phyloP scores from a whole-genome alignment of 2,329 filamentous ascomycete species.

The Colletotrichum scovillei region DNA sequence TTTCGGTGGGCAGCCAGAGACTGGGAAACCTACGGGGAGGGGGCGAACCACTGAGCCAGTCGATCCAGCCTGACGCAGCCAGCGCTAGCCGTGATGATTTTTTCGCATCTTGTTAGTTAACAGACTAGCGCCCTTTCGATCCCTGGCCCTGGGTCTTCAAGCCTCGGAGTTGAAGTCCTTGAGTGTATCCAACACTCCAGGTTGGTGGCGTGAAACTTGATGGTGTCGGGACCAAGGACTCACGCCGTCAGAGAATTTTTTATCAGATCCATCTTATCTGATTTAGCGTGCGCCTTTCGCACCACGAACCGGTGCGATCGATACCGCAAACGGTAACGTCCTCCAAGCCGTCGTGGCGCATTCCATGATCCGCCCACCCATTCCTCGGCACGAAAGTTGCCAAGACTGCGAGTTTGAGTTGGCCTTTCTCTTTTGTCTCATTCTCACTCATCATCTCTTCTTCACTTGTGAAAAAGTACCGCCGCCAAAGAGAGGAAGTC shows the following conservation, averaged over 20 bases:
- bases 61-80: not conserved
- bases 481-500: not conserved
- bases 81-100: not conserved
- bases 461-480: not conserved
- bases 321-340: constrained; percentile 22
- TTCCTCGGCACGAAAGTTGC: not conserved
- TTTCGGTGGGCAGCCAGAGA: constrained; percentile 9
- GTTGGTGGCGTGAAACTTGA: not conserved
- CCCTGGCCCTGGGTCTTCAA: not conserved
- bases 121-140: not conserved
- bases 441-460: not conserved
- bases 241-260: constrained; percentile 8
- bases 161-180: not conserved
- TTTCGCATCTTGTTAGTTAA: not conserved
- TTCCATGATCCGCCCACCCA: constrained; percentile 11
- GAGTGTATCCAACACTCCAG: not conserved
- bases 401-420: not conserved
- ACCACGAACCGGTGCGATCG: constrained; percentile 16
- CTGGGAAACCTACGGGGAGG: not conserved
- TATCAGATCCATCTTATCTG: constrained; percentile 37
- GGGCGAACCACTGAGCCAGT: not conserved
- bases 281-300: constrained; percentile 15
- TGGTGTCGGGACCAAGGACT: constrained; percentile 10
- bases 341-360: constrained; percentile 8
- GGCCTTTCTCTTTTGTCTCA: not conserved